phyloP scores from a whole-genome alignment of 164 flowering plant species.

The Nelumbo lutea region DNA sequence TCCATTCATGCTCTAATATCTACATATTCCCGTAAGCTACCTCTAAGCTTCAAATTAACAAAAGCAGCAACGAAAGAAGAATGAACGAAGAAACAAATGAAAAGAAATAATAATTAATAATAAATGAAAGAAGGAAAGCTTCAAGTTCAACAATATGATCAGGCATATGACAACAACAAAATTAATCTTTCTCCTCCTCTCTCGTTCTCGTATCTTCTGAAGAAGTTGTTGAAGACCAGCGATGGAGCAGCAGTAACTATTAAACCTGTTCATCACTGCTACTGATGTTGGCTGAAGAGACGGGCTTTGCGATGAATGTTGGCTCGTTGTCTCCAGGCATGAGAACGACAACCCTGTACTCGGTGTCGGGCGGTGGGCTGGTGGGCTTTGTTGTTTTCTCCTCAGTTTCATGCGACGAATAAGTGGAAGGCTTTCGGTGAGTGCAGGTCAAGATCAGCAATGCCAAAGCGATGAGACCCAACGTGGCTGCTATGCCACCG shows the following conservation, averaged over 20 bases:
- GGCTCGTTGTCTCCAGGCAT: conserved; percentile 55
- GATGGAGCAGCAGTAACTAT: not conserved
- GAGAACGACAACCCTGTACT: conserved; percentile 44
- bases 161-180: too few relatives aligned
- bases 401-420: not conserved
- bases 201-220: too few relatives aligned
- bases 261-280: conserved; percentile 5
- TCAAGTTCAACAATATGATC: too few relatives aligned
- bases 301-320: conserved; percentile 43
- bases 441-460: conserved; percentile 44
- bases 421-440: conserved; percentile 13
- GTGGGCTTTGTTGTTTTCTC: conserved; percentile 10
- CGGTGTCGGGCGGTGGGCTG: conserved; percentile 10
- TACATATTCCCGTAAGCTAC: too few relatives aligned
- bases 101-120: not conserved
- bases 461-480: conserved; percentile 36
- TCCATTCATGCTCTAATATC: too few relatives aligned
- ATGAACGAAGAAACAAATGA: too few relatives aligned
- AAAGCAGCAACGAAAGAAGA: too few relatives aligned
- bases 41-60: too few relatives aligned
- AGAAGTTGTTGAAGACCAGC: not conserved
- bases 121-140: too few relatives aligned
- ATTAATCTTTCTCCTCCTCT: too few relatives aligned
- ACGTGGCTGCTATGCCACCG: conserved; percentile 34
- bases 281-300: conserved; percentile 9